Percentiles rank a stretch among this genome's conserved stretches.
phyloP scores from a whole-genome alignment of 2,329 filamentous ascomycete species.

The Cladosporium phlei region DNA sequence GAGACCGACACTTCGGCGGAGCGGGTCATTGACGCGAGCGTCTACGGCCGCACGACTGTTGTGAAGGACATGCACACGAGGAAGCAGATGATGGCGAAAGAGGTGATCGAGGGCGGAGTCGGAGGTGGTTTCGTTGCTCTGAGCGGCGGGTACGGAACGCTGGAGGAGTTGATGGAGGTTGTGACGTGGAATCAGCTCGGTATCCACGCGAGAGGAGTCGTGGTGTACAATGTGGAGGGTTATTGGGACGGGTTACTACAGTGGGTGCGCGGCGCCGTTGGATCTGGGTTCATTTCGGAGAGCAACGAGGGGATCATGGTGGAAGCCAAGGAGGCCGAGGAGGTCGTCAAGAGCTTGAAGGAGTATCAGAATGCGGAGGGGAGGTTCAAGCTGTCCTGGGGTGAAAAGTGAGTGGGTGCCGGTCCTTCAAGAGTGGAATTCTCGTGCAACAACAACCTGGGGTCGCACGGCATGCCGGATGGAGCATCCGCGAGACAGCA shows the following conservation, averaged over 20 bases:
- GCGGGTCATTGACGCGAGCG: conserved; percentile 55
- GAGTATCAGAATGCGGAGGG: conserved; percentile 72
- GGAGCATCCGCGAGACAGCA: background rate
- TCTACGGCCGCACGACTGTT: conserved; percentile 80
- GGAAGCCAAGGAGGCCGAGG: conserved; percentile 66
- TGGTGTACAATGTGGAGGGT: conserved; percentile 79
- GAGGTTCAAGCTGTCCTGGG: conserved; percentile 79
- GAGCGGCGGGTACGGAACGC: conserved; percentile 84
- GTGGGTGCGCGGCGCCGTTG: conserved; percentile 74
- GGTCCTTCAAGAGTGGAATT: background rate
- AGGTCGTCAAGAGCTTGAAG: conserved; percentile 64
- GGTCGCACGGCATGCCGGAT: conserved; percentile 6
- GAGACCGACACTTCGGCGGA: conserved; percentile 30
- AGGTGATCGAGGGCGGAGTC: conserved; percentile 74
- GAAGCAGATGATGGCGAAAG: conserved; percentile 87
- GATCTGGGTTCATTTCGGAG: conserved; percentile 68
- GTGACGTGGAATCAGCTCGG: conserved; percentile 92
- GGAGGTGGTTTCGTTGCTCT: conserved; percentile 88
- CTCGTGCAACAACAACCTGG: background rate
- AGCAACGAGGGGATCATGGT: conserved; percentile 72
- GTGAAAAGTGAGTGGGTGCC: conserved; percentile 49
- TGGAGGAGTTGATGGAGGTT: conserved; percentile 92
- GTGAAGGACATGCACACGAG: conserved; percentile 95
- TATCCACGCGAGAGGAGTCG: conserved; percentile 75
- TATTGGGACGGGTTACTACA: conserved; percentile 85